Evolutionary conservation across 1,139 yeast genomes (phyloP), one percentile per base, ranked within the genome.

Genomic region (Suhomyces bribrorum): DNA sequence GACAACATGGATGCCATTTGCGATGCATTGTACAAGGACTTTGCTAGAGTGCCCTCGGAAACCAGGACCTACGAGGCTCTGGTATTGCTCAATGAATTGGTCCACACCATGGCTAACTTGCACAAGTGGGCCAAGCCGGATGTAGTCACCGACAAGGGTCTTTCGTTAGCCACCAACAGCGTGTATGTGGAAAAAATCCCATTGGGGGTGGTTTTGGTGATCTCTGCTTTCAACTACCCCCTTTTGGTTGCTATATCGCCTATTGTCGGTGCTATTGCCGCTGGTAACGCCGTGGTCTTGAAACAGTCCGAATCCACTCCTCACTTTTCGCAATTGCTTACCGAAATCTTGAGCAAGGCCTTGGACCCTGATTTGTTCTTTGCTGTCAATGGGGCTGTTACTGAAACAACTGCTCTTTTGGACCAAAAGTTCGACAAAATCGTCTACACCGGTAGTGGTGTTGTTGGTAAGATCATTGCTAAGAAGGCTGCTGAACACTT

Each of bases 161-260:
- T 62, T 63, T 42, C 66, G 66, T 42, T 79, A 66, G 56, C 67
- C 34, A 64, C 78, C 18, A 64, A 77, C 34, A 69, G 71, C 1
- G 73, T 80, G 5, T 66, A 66, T 36, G 64, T 86, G 34, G 85
- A 83, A 51, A 75, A 75, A 47, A 79, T 79, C 34, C 92, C 97
- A 2, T 62, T 81, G 46, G 97, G 97, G 2, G 77, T 80, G 4
- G 86, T 86, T 2, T 72, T 89, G 47, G 69, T 90, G 39, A 79
- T 89, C 38, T 67, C 89, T 1, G 96, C 97, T 0, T 90, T 86
- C 76, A 90, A 90, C 64, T 92, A 84, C 59, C 98, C 98, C 0
- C 61, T 86, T 37, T 48, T 77, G 29, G 66, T 90, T 47, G 56
- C 87, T 0, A 48, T 89, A 17, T 69, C 78, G 12, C 89, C 97